Evolutionary conservation across 2,329 filamentous ascomycete species (phyloP).

Genomic region (Fusarium camptoceras): DNA sequence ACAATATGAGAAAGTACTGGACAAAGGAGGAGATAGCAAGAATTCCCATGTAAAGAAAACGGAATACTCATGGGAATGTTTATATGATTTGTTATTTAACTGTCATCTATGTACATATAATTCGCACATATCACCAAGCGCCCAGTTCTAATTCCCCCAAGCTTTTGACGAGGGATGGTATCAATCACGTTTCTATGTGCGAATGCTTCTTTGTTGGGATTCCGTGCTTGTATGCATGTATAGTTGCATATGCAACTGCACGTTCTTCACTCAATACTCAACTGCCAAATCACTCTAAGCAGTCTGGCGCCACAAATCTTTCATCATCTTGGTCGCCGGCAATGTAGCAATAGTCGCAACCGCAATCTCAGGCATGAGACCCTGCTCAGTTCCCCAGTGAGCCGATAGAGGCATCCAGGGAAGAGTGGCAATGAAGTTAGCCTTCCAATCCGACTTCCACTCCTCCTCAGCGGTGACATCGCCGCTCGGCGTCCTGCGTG

Average conservation of each 20-base stretch:
- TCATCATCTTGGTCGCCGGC: constrained; percentile 59
- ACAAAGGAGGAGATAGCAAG: constrained; percentile 77
- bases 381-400: constrained; percentile 82
- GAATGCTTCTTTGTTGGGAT: constrained; percentile 2
- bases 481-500: constrained; percentile 54
- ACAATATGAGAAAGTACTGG: constrained; percentile 88
- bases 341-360: constrained; percentile 59
- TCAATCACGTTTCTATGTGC: constrained; percentile 22
- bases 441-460: constrained; percentile 69
- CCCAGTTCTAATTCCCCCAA: constrained; percentile 3
- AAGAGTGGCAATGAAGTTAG: constrained; percentile 74
- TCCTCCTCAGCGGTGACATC: constrained; percentile 51
- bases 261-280: neutral
- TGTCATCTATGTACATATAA: constrained; percentile 13
- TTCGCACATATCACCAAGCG: constrained; percentile 22
- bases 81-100: constrained; percentile 7
- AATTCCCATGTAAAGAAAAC: constrained; percentile 71
- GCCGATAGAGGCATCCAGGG: constrained; percentile 85
- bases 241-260: neutral
- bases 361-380: constrained; percentile 58
- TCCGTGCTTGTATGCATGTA: neutral
- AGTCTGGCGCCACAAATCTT: constrained; percentile 58
- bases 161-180: constrained; percentile 16
- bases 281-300: constrained; percentile 27
- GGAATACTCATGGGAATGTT: neutral